Evolutionary conservation across 2,329 filamentous ascomycete species (phyloP).

Genomic region (Ilyonectria sp.): DNA sequence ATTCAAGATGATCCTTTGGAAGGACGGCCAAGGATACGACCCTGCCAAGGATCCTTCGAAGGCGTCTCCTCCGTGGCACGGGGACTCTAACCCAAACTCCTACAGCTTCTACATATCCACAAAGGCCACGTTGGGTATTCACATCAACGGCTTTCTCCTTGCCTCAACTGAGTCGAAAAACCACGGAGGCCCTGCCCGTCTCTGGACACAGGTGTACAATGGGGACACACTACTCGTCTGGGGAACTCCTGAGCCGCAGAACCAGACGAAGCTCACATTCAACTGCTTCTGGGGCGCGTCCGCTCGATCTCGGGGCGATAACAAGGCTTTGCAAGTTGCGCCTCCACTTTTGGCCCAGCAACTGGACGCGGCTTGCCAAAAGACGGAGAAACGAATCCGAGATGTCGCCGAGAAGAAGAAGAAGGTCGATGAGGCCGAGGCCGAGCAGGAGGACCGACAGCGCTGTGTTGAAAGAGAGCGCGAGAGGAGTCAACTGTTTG

Average conservation of each 20-base stretch:
- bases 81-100: constrained; percentile 62
- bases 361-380: constrained; percentile 65
- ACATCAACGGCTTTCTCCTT: constrained; percentile 81
- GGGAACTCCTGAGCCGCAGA: constrained; percentile 61
- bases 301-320: constrained; percentile 55
- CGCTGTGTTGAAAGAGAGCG: constrained; percentile 62
- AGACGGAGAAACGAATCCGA: constrained; percentile 62
- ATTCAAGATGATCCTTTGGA: constrained; percentile 83
- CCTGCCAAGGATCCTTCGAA: constrained; percentile 67
- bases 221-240: constrained; percentile 85
- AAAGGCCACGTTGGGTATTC: constrained; percentile 82
- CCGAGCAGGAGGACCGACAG: constrained; percentile 61
- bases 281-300: constrained; percentile 72
- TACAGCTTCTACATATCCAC: constrained; percentile 84
- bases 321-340: constrained; percentile 53
- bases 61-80: constrained; percentile 64
- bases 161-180: constrained; percentile 69
- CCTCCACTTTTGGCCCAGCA: constrained; percentile 57
- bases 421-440: constrained; percentile 60
- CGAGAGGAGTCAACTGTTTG: constrained; percentile 65
- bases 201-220: constrained; percentile 80
- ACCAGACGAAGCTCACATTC: constrained; percentile 65
- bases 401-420: constrained; percentile 57
- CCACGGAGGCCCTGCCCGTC: constrained; percentile 67
- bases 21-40: constrained; percentile 76